A percentile compares a stretch with the other conserved stretches of the same genome.
phyloP scores from a whole-genome alignment of 257 asterid genomes.

The Plantago elongata region DNA sequence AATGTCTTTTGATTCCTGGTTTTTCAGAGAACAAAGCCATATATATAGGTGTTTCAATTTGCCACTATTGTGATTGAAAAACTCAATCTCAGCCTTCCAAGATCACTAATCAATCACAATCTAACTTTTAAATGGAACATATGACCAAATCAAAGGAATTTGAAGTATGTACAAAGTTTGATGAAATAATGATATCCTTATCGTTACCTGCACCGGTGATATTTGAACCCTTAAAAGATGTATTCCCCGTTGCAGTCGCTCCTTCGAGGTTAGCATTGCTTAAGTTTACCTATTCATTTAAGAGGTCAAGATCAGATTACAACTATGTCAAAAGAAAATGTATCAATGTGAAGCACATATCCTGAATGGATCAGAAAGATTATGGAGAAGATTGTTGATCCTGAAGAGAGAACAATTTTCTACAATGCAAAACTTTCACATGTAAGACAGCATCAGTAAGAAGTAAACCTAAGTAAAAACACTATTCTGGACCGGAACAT shows the following conservation, averaged over 20 bases:
- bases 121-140: not conserved
- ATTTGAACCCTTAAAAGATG: conserved; percentile 75
- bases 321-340: not conserved
- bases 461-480: not conserved
- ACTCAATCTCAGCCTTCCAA: not conserved
- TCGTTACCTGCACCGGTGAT: conserved; percentile 83
- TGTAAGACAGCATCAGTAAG: not conserved
- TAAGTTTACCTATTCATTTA: conserved; percentile 56
- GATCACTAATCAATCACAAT: not conserved
- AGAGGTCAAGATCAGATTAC: not conserved
- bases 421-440: too few species aligned
- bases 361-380: too few species aligned
- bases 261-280: conserved; percentile 94
- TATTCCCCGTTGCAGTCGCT: conserved; percentile 89
- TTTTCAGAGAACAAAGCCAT: not conserved
- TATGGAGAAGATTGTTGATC: too few species aligned
- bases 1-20: not conserved
- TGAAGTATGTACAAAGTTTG: not conserved
- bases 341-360: not conserved
- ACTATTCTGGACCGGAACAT: too few species aligned
- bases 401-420: too few species aligned
- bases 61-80: not conserved
- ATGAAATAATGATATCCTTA: conserved; percentile 22
- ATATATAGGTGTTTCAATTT: not conserved
- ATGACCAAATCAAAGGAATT: not conserved